Percentiles rank a stretch among this genome's conserved stretches.
These are phyloP conservation scores for Rhododendron kiyosumense DNA, from an alignment of 148 eudicot species.

Conservation along the genomic window DNA sequence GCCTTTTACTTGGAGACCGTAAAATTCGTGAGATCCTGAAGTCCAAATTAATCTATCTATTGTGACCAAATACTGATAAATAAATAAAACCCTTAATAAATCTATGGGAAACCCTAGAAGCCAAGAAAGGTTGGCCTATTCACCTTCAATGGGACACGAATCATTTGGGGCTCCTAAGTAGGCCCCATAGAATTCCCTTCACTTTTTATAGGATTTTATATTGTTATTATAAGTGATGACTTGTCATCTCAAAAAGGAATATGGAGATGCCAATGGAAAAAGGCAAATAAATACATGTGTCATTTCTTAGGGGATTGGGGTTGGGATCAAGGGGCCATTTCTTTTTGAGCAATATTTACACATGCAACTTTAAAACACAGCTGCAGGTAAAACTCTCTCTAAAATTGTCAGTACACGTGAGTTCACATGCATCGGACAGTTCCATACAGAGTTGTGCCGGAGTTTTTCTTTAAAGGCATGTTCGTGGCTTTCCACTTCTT, in stretches of 20 bases:
- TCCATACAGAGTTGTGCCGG: background rate
- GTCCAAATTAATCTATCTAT: background rate
- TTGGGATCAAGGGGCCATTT: too few relatives aligned
- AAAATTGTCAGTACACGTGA: background rate
- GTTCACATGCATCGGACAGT: background rate
- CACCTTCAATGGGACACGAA: background rate
- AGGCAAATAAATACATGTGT: conserved; percentile 15
- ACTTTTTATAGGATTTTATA: background rate
- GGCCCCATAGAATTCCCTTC: background rate
- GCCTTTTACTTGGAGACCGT: background rate
- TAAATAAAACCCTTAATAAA: background rate
- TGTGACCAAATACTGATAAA: background rate
- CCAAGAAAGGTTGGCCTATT: background rate
- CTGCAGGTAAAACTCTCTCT: too few relatives aligned
- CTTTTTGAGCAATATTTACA: too few relatives aligned
- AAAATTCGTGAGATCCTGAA: background rate
- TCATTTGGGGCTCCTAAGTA: conserved; percentile 7
- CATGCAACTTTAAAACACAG: too few relatives aligned
- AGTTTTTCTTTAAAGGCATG: background rate
- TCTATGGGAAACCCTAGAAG: background rate
- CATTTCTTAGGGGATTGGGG: background rate
- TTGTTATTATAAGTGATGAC: conserved; percentile 1
- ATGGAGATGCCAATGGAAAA: conserved; percentile 10
- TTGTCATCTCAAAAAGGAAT: conserved; percentile 22
- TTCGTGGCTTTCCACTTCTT: background rate